Percentiles rank a stretch among this genome's conserved stretches.
These are phyloP conservation scores for Quercus tomentella DNA, from an alignment of 331 rosid genomes.

Conservation along the genomic window DNA sequence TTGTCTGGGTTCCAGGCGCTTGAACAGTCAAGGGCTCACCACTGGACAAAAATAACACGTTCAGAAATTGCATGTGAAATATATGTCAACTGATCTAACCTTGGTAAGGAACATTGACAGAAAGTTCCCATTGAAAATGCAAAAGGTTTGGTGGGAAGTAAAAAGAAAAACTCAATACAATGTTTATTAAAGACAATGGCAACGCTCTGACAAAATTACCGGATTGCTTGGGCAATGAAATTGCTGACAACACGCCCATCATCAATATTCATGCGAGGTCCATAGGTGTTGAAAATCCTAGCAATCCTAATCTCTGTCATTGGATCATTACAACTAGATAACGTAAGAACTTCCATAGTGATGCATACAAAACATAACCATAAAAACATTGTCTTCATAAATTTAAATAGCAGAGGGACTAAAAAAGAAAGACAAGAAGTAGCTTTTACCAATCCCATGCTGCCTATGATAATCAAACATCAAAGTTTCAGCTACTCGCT, in stretches of 20 bases:
- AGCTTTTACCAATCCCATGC: slow-evolving; percentile 72
- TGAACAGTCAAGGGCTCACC: slow-evolving; percentile 88
- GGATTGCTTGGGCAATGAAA: slow-evolving; percentile 93
- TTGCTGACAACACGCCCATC: slow-evolving; percentile 99
- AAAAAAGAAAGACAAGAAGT: neutral
- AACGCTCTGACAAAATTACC: slow-evolving; percentile 36
- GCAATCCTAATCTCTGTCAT: slow-evolving; percentile 80
- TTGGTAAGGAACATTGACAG: neutral
- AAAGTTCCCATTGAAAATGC: neutral
- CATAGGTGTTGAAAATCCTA: slow-evolving; percentile 92
- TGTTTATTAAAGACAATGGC: neutral
- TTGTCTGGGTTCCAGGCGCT: slow-evolving; percentile 92
- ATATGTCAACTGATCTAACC: neutral
- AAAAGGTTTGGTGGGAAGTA: neutral
- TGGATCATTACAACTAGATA: neutral
- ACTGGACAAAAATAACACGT: slow-evolving; percentile 31
- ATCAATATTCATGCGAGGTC: slow-evolving; percentile 98
- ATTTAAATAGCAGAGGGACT: neutral
- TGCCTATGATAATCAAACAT: slow-evolving; percentile 98
- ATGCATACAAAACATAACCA: neutral
- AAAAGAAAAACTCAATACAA: neutral
- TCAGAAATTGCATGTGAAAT: slow-evolving; percentile 9
- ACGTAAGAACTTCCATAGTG: neutral
- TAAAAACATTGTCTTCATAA: neutral
- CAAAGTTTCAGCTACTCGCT: slow-evolving; percentile 97